These are phyloP conservation scores for Boletellus sp. DNA, from an alignment of 768 basidiomycete genomes.

Conservation along the genomic window DNA sequence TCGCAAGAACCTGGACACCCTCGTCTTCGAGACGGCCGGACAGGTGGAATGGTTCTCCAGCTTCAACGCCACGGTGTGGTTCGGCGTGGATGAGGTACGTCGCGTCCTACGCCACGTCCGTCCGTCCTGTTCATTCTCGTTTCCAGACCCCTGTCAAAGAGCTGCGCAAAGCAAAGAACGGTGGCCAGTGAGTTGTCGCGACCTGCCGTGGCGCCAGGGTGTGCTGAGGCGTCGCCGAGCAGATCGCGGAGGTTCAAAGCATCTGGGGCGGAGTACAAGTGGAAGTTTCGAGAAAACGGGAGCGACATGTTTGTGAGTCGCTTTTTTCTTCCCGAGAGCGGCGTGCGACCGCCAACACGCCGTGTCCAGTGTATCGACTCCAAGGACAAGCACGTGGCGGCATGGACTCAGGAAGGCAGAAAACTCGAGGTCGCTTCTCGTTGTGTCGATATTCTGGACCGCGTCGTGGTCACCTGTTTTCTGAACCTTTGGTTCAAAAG, in stretches of 20 bases:
- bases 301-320: slow-evolving; percentile 44
- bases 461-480: slow-evolving; percentile 51
- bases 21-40: slow-evolving; percentile 50
- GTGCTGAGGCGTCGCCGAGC: slow-evolving; percentile 2
- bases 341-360: not conserved
- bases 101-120: not conserved
- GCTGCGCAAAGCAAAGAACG: slow-evolving; percentile 47
- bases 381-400: slow-evolving; percentile 45
- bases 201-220: not conserved
- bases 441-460: slow-evolving; percentile 42
- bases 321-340: not conserved
- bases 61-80: slow-evolving; percentile 42
- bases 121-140: not conserved
- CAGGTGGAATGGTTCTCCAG: slow-evolving; percentile 50
- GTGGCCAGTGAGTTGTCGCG: slow-evolving; percentile 42
- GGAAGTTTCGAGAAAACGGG: slow-evolving; percentile 47
- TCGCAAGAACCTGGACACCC: slow-evolving; percentile 43
- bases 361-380: slow-evolving; percentile 45
- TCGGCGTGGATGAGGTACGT: slow-evolving; percentile 46
- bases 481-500: slow-evolving; percentile 50
- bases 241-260: slow-evolving; percentile 57
- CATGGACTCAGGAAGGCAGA: slow-evolving; percentile 40
- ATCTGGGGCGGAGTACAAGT: slow-evolving; percentile 49
- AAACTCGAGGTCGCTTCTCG: slow-evolving; percentile 40
- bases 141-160: slow-evolving; percentile 42